These are phyloP conservation scores for Striga hermonthica DNA, from an alignment of 305 asterid genomes.

Conservation along the genomic window DNA sequence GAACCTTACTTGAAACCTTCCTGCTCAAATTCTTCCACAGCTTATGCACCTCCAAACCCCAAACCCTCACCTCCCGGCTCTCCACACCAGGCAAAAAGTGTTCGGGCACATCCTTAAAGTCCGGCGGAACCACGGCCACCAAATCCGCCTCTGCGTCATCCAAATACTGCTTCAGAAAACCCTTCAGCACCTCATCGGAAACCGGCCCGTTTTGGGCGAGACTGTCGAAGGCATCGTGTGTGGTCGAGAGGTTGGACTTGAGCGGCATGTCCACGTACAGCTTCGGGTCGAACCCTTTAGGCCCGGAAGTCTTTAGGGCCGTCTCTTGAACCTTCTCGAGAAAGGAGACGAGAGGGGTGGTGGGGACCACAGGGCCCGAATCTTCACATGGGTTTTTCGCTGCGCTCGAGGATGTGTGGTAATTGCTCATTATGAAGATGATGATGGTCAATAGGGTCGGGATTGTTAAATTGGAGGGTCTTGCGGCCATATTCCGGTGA, in stretches of 20 bases:
- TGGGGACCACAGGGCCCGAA: background rate
- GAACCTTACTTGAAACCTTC: slow-evolving; percentile 59
- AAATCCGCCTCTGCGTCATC: background rate
- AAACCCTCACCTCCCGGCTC: slow-evolving; percentile 48
- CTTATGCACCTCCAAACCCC: slow-evolving; percentile 78
- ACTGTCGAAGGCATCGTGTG: background rate
- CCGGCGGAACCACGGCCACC: background rate
- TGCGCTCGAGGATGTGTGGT: background rate
- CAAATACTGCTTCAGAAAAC: background rate
- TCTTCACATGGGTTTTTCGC: background rate
- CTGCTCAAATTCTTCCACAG: slow-evolving; percentile 82
- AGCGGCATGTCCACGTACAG: slow-evolving; percentile 3
- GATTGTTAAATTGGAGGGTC: no score
- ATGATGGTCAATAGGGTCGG: background rate
- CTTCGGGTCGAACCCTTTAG: background rate
- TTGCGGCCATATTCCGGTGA: no score
- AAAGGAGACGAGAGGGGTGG: slow-evolving; percentile 3
- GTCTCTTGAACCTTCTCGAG: slow-evolving; percentile 5
- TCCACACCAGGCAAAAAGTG: slow-evolving; percentile 59
- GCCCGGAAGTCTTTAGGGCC: background rate
- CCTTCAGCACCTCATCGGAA: background rate
- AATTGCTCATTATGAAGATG: background rate
- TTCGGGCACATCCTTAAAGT: slow-evolving; percentile 38
- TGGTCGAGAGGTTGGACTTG: background rate
- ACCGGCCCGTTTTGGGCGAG: background rate